Base-by-base conservation (phyloP, 108 stramenopile genomes). In the Nannochloropsis gaditana region DNA sequence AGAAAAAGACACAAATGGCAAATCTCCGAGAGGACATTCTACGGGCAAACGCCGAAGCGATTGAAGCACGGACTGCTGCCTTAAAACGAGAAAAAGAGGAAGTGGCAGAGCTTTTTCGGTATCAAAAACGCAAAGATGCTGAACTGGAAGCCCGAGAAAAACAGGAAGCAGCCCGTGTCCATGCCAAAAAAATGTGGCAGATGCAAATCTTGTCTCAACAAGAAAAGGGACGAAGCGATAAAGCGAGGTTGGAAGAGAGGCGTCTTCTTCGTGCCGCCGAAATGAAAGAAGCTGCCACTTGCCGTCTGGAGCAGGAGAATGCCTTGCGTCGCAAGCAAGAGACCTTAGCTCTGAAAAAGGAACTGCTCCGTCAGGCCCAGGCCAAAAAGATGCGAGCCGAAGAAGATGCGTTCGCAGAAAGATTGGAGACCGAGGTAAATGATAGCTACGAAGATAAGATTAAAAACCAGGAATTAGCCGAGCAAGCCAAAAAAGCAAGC, bases 151-250 rank as follows among this genome's bases (percentile, higher is more conserved):
- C 8, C 8, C 59, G 59, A 15, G 59, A 73, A n/a, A 15, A 73
- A n/a, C 2, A 73, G n/a, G 59, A 73, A 73, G 8, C 5, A 73
- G 59, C 59, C 59, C 59, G 59, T 73, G 59, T n/a, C 59, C 59
- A 73, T 73, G 59, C 59, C n/a, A 73, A 73, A n/a, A 73, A 73
- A n/a, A n/a, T 73, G n/a, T 73, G 59, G 59, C 59, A 73, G n/a
- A n/a, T n/a, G 19, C 59, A 73, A n/a, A n/a, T 73, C 19, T 73
- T 73, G 15, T 15, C 59, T 15, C 59, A 73, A n/a, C 59, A 73
- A 73, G 59, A 73, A 73, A 15, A 2, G 6, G 59, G 19, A n/a
- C 59, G n/a, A n/a, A 6, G 19, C 8, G n/a, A 73, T n/a, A n/a
- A 73, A n/a, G 59, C 59, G n/a, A 73, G n/a, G n/a, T 4, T 73